These are phyloP conservation scores for Debaryomyces castellii DNA, from an alignment of 805 yeast species.

Conservation along the genomic window DNA sequence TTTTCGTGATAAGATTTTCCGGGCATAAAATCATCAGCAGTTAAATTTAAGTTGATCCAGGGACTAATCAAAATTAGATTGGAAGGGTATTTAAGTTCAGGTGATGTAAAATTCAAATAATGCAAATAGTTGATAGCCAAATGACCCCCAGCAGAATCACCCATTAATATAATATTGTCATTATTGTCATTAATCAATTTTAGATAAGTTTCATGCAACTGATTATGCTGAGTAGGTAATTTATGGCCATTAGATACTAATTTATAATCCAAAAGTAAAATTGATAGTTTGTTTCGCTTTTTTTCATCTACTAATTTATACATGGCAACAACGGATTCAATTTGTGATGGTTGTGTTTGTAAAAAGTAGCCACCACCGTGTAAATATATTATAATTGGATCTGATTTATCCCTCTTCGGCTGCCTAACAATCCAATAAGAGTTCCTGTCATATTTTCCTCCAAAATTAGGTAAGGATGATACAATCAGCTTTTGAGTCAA, in stretches of 20 bases:
- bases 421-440: constrained; percentile 33
- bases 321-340: constrained; percentile 27
- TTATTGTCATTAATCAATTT: constrained; percentile 19
- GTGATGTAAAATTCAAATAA: constrained; percentile 15
- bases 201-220: constrained; percentile 27
- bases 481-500: not conserved
- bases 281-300: constrained; percentile 15
- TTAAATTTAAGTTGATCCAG: constrained; percentile 35
- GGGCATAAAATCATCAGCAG: constrained; percentile 16
- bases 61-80: constrained; percentile 32
- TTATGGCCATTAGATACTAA: constrained; percentile 29
- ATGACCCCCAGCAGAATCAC: constrained; percentile 46
- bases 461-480: not conserved
- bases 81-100: constrained; percentile 22
- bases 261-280: constrained; percentile 31
- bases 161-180: constrained; percentile 32
- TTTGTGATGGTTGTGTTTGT: constrained; percentile 16
- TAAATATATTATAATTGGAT: constrained; percentile 31
- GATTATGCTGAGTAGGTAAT: constrained; percentile 34
- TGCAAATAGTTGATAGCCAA: constrained; percentile 31
- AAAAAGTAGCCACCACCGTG: constrained; percentile 33
- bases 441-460: not conserved
- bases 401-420: constrained; percentile 19
- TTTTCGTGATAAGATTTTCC: constrained; percentile 38
- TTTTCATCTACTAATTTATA: constrained; percentile 26